Base-by-base conservation (phyloP, 352 stramenopile genomes). In the Peronospora tabacina region DNA sequence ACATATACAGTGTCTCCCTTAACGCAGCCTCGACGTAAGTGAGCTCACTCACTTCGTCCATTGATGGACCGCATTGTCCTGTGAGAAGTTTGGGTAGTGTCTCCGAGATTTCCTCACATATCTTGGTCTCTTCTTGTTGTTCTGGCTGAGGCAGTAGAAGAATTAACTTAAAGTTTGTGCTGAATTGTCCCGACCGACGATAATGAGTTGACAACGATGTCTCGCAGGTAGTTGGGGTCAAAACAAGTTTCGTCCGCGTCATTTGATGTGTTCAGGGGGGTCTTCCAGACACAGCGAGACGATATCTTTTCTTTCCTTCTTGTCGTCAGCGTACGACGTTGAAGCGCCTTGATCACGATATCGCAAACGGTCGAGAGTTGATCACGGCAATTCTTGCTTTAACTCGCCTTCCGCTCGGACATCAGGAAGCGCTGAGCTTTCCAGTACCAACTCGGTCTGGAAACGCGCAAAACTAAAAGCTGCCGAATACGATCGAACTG, bases 171-270 rank as follows among this genome's bases (percentile, higher is more conserved):
- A 52, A 5, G 78, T 72, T 55, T 83, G 75, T 0, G 80, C 78
- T 1, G 82, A 88, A 0, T 78, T 90, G 52, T 94, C 80, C 1
- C 79, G 65, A 0, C 84, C 80, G 20, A 78, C 84, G n/a, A 93
- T 82, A 24, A 95, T 55, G 39, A 87, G 46, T 74, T 89, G 7
- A 93, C 58, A 16, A 88, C 68, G 29, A 95, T 78, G 49, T 92
- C 72, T 10, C 76, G 75, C 0, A 93, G 42, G 30, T 72, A 83
- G 0, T 35, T 59, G 3, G 68, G 66, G 17, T 81, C 60, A 66
- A 20, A 66, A 20, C 32, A 35, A 9, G 26, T 47, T 10, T 60
- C 58, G 7, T 58, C 42, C 3, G 20, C 40, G 9, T 62, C 37
- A 7, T 20, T 19, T 19, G 55, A 55, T 11, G 29, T 39, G 15